These are phyloP conservation scores for Monosporozyma aerobia DNA, from an alignment of 805 yeast genomes.

Conservation along the genomic window DNA sequence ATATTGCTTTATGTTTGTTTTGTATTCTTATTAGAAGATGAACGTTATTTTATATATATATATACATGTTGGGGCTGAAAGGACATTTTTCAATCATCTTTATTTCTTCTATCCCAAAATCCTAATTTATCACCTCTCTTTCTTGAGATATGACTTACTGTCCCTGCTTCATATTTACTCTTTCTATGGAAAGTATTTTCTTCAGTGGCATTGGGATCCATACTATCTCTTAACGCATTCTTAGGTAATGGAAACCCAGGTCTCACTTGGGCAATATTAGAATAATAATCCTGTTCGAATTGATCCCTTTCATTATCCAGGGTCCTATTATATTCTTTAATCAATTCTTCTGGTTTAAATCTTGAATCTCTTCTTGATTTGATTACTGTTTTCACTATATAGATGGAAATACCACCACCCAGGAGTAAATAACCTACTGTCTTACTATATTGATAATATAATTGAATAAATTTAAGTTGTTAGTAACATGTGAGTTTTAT, in stretches of 20 bases:
- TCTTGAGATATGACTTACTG: constrained; percentile 49
- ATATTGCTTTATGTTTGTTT: too few species aligned
- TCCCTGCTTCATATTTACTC: constrained; percentile 61
- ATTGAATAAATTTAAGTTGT: not conserved
- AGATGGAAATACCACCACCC: constrained; percentile 22
- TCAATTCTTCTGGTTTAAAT: constrained; percentile 28
- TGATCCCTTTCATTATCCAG: constrained; percentile 1
- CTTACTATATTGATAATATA: constrained; percentile 12
- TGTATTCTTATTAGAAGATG: too few species aligned
- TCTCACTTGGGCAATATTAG: constrained; percentile 33
- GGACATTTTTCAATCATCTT: not conserved
- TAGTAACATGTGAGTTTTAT: too few species aligned
- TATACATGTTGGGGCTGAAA: not conserved
- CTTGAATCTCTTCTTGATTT: constrained; percentile 30
- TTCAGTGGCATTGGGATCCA: constrained; percentile 12
- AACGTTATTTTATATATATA: too few species aligned
- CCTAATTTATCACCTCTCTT: constrained; percentile 44
- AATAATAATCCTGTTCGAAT: constrained; percentile 19
- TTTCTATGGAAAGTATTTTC: constrained; percentile 37
- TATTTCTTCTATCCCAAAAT: constrained; percentile 18
- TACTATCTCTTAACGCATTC: constrained; percentile 1
- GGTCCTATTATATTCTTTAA: constrained; percentile 3
- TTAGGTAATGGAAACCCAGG: constrained; percentile 48
- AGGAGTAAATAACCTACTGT: constrained; percentile 20
- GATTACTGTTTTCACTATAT: constrained; percentile 24